Base-by-base conservation (phyloP, 169 alveolate genomes). In the Plasmodium gaboni region DNA sequence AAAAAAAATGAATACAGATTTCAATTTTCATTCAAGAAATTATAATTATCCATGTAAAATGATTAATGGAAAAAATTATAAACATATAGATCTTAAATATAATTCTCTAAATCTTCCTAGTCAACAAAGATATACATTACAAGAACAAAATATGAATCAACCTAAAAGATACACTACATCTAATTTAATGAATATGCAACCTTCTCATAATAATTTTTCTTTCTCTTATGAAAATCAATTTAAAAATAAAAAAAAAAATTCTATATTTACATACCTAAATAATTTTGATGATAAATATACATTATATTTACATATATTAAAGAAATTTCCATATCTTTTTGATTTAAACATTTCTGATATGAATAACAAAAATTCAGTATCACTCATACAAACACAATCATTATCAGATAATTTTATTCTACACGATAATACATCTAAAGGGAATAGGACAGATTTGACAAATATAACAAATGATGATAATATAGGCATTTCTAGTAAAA, bases 161-260 rank as follows among this genome's bases (percentile, higher is more conserved):
- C 24, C 28, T 60, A 60, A 15, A 22, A 22, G 69, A 60, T 15
- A 60, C 17, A 15, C 69, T 22, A 60, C 42, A 15, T 4, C 63
- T 1, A 51, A 64, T 9, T 65, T 15, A 24, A n/a, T 2, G 17
- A 32, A 32, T 32, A 32, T 32, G 42, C 42, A 32, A 32, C 42
- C 42, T 6, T 32, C 42, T 2, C 42, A 32, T 32, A 4, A 2
- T 32, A 32, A 32, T 32, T 32, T 32, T 32, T 32, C 42, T 2
- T 32, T 32, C 6, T 59, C 53, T 13, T 51, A 19, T 69, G 80
- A 51, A 44, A 50, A 53, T 48, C 32, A 22, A 9, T 67, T 80
- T 65, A 44, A 51, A 50, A 51, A 78, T 26, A 78, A 78, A 65
- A 80, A 80, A 80, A 67, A 80, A 80, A 80, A 80, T 80, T 80